phyloP scores from a whole-genome alignment of 371 early-diverging fungal species.

The Circinella minor region DNA sequence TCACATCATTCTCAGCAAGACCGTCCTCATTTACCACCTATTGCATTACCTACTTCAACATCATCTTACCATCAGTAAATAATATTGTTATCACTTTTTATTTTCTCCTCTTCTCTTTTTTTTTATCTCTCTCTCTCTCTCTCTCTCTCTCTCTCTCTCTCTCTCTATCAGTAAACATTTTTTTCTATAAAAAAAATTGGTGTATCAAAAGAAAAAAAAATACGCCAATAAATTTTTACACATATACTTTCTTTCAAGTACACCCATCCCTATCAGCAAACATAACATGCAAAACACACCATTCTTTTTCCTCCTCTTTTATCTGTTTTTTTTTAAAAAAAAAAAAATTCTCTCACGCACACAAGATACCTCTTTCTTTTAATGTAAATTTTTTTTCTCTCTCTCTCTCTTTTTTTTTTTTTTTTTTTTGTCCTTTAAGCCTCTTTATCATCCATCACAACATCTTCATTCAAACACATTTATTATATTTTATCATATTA shows the following conservation, averaged over 20 bases:
- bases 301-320: neutral
- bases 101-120: neutral
- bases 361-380: neutral
- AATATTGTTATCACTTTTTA: neutral
- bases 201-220: too few relatives aligned
- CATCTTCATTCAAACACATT: neutral
- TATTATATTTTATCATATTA: neutral
- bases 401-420: neutral
- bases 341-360: neutral
- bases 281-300: neutral
- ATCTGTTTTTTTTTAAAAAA: neutral
- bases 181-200: too few relatives aligned
- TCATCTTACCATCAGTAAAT: conserved; percentile 8
- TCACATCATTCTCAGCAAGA: conserved; percentile 8
- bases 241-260: too few relatives aligned
- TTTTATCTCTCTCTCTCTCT: neutral
- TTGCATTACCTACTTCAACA: conserved; percentile 10
- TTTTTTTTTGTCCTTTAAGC: too few relatives aligned
- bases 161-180: too few relatives aligned
- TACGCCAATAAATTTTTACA: too few relatives aligned
- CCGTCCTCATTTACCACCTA: conserved; percentile 19
- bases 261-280: too few relatives aligned
- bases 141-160: too few relatives aligned
- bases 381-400: neutral
- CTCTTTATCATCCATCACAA: too few relatives aligned